A percentile compares a stretch with the other conserved stretches of the same genome.
phyloP scores from a whole-genome alignment of 2,329 filamentous ascomycete species.

The Monilinia aucupariae region DNA sequence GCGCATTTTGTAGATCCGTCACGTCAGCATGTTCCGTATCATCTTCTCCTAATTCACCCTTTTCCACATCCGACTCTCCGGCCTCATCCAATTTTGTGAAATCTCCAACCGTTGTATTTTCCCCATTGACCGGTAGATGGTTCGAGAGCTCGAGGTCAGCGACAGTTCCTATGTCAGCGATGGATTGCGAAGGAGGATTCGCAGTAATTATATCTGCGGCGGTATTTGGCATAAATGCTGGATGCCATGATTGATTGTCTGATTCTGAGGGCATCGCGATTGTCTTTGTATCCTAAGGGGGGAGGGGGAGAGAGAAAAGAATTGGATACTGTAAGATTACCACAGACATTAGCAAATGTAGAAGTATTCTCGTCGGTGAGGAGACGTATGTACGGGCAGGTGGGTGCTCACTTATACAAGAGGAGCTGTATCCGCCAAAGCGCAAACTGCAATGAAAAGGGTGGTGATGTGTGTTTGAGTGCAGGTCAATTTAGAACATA shows the following conservation, averaged over 20 bases:
- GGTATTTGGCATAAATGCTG: slow-evolving; percentile 47
- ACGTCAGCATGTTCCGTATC: slow-evolving; percentile 25
- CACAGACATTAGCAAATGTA: neutral
- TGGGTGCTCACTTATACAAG: slow-evolving; percentile 29
- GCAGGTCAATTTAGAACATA: slow-evolving; percentile 12
- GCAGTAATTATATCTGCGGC: slow-evolving; percentile 25
- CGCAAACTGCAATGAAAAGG: slow-evolving; percentile 27
- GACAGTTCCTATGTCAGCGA: slow-evolving; percentile 4
- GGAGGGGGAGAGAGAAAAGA: slow-evolving; percentile 27
- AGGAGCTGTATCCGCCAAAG: slow-evolving; percentile 23
- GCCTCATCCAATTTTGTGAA: neutral
- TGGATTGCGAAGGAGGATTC: slow-evolving; percentile 13
- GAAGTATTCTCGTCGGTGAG: neutral
- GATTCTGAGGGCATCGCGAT: slow-evolving; percentile 41
- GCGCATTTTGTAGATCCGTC: slow-evolving; percentile 28
- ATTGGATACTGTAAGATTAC: slow-evolving; percentile 30
- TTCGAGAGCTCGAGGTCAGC: neutral
- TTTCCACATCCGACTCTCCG: neutral
- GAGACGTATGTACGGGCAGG: neutral
- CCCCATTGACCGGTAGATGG: neutral
- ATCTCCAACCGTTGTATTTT: neutral
- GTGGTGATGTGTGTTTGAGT: slow-evolving; percentile 11
- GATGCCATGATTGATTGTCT: slow-evolving; percentile 45
- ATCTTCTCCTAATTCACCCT: slow-evolving; percentile 13
- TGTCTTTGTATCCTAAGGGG: slow-evolving; percentile 15